phyloP scores from a whole-genome alignment of 2,329 filamentous ascomycete species.

The Ascosphaera acerosa region DNA sequence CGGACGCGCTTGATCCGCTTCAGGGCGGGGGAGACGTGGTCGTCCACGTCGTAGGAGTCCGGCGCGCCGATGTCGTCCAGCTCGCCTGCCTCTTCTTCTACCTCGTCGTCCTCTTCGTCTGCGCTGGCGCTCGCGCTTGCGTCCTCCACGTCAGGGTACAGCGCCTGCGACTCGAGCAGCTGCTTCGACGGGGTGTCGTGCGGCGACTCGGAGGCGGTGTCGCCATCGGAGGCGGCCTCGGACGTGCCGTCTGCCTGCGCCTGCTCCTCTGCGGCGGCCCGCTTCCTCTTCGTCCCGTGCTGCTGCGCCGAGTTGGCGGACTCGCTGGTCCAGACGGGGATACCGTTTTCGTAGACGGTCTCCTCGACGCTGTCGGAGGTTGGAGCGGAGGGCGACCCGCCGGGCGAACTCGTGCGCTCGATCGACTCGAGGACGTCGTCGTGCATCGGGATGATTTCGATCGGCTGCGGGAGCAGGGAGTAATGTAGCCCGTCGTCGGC shows the following conservation, averaged over 20 bases:
- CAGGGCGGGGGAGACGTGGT: neutral
- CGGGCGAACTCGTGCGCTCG: neutral
- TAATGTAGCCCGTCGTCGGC: neutral
- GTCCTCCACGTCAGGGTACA: neutral
- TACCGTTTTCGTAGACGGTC: neutral
- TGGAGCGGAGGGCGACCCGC: neutral
- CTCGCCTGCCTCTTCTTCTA: neutral
- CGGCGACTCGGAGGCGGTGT: neutral
- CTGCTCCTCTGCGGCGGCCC: neutral
- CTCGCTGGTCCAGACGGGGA: neutral
- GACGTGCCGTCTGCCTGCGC: neutral
- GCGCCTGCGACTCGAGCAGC: neutral
- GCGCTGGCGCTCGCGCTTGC: neutral
- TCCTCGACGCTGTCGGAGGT: neutral
- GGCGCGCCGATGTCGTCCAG: neutral
- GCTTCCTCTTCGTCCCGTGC: neutral
- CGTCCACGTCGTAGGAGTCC: neutral
- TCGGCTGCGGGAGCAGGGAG: neutral
- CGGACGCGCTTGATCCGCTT: slow-evolving; percentile 10
- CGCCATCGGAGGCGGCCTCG: neutral
- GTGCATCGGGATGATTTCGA: neutral
- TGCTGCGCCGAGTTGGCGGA: no score
- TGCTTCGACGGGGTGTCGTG: neutral
- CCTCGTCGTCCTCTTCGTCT: neutral
- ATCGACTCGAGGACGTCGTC: neutral